A percentile compares a stretch with the other conserved stretches of the same genome.
Conservation (phyloP, 352 stramenopile genomes). For the Peronospora farinosa region DNA sequence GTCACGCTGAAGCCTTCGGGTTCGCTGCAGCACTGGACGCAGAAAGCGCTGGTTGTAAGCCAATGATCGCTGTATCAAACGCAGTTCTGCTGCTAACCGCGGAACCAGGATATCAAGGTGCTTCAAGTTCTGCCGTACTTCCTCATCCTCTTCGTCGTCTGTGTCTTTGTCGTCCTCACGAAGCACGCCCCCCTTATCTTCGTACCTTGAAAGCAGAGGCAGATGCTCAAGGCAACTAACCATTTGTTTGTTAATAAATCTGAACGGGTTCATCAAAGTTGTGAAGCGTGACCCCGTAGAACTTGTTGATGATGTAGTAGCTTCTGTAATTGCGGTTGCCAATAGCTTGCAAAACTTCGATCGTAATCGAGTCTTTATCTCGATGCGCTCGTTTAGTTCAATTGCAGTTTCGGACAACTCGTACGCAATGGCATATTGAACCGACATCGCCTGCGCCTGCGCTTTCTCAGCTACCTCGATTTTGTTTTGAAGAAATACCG, state of each 20-base stretch:
- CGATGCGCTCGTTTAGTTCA: slow-evolving; percentile 49
- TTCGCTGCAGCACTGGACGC: slow-evolving; percentile 29
- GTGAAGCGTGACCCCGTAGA: slow-evolving; percentile 18
- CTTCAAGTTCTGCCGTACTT: slow-evolving; percentile 41
- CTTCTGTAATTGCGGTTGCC: slow-evolving; percentile 43
- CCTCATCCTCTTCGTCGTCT: slow-evolving; percentile 44
- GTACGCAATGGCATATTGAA: slow-evolving; percentile 53
- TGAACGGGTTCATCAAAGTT: slow-evolving; percentile 39
- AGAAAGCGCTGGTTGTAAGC: slow-evolving; percentile 40
- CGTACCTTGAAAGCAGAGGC: slow-evolving; percentile 22
- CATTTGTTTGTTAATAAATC: slow-evolving; percentile 58
- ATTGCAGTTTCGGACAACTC: slow-evolving; percentile 58
- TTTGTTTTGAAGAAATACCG: slow-evolving; percentile 60
- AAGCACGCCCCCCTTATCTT: slow-evolving; percentile 21
- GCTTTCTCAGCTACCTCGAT: slow-evolving; percentile 64
- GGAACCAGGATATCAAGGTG: slow-evolving; percentile 68
- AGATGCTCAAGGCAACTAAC: slow-evolving; percentile 55
- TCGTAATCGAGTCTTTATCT: slow-evolving; percentile 36
- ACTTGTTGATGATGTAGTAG: slow-evolving; percentile 30
- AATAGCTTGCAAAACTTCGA: slow-evolving; percentile 43
- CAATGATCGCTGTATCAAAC: slow-evolving; percentile 43
- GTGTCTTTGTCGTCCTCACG: slow-evolving; percentile 22
- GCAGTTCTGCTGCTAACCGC: slow-evolving; percentile 40
- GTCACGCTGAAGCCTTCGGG: slow-evolving; percentile 33
- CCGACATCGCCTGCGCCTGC: slow-evolving; percentile 43